Evolutionary conservation across 306 rosid genomes (phyloP), one percentile per base, ranked within the genome.

Genomic region (Pterocarpus macrocarpus): DNA sequence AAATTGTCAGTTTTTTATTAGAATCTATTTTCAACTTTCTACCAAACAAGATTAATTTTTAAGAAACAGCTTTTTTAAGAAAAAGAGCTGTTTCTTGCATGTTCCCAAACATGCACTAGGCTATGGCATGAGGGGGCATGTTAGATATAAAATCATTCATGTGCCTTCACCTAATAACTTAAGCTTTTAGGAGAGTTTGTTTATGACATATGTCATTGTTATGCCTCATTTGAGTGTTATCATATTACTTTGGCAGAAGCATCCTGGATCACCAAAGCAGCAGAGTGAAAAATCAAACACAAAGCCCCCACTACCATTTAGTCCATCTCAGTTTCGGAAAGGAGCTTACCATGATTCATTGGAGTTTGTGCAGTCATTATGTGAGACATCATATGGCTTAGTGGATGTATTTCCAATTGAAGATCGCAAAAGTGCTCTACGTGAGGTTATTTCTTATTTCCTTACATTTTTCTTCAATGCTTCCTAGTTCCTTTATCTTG

Each of bases 351-450:
- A 89, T 12, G 97, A 90, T 76, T 96, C 99, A 2, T 66, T 96
- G 87, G 97, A 96, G 77, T 92, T 96, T 75, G 99, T 96, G 87
- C 98, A 62, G 86, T 88, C 99, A 69, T 81, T 96, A 80, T 96
- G 99, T 69, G 99, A 96, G 70, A 96, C 94, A 30, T 96, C 99
- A 73, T 93, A 80, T 85, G 97, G 98, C 47, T 90, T 96, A 87
- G 98, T 96, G 87, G 99, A 96, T 85, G 89, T 96, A 82, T 96
- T 92, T 90, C 98, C 99, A 45, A 69, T 86, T 90, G 98, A 96
- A 87, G 99, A 94, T 89, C 99, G 99, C 80, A 96, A 94, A 80
- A 90, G 90, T 90, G 94, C 98, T 75, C 98, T 96, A 75, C 81
- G 83, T 75, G 99, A 96, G 99, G 99, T 96, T 73, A 73, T 75